Evolutionary conservation across 2,329 filamentous ascomycete species (phyloP).

Genomic region (Exophiala mesophila): DNA sequence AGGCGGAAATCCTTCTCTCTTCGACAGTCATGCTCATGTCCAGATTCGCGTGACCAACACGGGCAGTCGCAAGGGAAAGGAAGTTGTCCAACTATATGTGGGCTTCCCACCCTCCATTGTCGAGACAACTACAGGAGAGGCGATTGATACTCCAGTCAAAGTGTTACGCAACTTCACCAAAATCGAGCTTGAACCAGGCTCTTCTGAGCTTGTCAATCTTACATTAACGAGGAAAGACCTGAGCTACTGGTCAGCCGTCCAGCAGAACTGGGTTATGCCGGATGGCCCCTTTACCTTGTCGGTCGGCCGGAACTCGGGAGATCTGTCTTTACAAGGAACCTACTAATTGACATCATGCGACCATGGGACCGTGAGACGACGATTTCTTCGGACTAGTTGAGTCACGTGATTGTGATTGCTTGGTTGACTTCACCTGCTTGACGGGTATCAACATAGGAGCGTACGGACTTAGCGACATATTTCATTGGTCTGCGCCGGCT

Average conservation of each 20-base stretch:
- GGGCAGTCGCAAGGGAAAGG: slow-evolving; percentile 23
- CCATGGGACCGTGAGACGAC: no score
- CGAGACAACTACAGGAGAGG: slow-evolving; percentile 39
- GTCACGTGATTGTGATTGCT: no score
- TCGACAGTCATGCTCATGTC: slow-evolving; percentile 46
- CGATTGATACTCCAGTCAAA: slow-evolving; percentile 61
- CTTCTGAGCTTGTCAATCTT: slow-evolving; percentile 52
- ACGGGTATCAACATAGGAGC: no score
- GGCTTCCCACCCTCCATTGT: slow-evolving; percentile 34
- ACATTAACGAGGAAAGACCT: slow-evolving; percentile 62
- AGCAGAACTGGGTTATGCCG: slow-evolving; percentile 66
- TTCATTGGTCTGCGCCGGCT: no score
- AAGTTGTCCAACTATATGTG: slow-evolving; percentile 28
- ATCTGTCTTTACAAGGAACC: slow-evolving; percentile 22
- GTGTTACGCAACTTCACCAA: slow-evolving; percentile 73
- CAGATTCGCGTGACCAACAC: slow-evolving; percentile 23
- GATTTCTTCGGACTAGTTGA: no score
- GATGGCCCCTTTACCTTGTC: slow-evolving; percentile 28
- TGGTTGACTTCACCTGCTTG: no score
- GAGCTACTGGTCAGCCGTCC: slow-evolving; percentile 64
- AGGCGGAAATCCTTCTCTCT: slow-evolving; percentile 64
- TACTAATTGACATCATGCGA: slow-evolving; percentile 18
- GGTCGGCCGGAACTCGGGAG: slow-evolving; percentile 29
- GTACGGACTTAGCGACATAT: no score
- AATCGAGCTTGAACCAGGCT: slow-evolving; percentile 52